Evolutionary conservation across 1,139 yeast species (phyloP).

Genomic region (Yamadazyma oceani): DNA sequence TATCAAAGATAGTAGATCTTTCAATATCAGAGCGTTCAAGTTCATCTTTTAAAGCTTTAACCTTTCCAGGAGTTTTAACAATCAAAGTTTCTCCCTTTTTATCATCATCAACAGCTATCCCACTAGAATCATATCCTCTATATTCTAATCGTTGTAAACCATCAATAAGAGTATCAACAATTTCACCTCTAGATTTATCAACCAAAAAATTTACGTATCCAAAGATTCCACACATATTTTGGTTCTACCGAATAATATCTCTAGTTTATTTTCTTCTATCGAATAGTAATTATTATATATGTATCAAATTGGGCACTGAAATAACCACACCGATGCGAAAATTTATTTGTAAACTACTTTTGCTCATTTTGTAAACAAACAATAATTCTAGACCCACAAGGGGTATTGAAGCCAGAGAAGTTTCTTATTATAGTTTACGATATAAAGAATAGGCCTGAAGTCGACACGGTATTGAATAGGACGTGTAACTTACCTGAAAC

Average conservation of each 20-base stretch:
- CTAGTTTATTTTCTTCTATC: too few relatives aligned
- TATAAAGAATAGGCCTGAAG: too few relatives aligned
- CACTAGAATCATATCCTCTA: constrained; percentile 98
- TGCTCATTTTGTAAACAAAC: constrained; percentile 1
- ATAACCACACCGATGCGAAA: not conserved
- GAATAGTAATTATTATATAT: too few relatives aligned
- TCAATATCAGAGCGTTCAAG: constrained; percentile 57
- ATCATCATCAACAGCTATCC: constrained; percentile 93
- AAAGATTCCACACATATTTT: constrained; percentile 76
- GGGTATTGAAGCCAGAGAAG: too few relatives aligned
- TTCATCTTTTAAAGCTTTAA: constrained; percentile 71
- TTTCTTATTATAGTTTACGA: too few relatives aligned
- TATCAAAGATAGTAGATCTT: constrained; percentile 64
- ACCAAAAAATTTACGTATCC: constrained; percentile 97
- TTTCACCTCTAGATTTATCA: constrained; percentile 89
- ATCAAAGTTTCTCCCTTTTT: constrained; percentile 50
- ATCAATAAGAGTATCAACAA: constrained; percentile 82
- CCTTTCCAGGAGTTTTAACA: constrained; percentile 90
- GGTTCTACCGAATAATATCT: too few relatives aligned
- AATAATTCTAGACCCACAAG: not conserved
- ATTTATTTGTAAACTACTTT: constrained; percentile 1
- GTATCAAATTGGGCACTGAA: not conserved
- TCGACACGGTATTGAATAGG: too few relatives aligned
- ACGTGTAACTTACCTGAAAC: too few relatives aligned
- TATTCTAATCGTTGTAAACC: constrained; percentile 94